Conservation (phyloP, 192 early-diverging fungal genomes). For the Coemansia erecta region DNA sequence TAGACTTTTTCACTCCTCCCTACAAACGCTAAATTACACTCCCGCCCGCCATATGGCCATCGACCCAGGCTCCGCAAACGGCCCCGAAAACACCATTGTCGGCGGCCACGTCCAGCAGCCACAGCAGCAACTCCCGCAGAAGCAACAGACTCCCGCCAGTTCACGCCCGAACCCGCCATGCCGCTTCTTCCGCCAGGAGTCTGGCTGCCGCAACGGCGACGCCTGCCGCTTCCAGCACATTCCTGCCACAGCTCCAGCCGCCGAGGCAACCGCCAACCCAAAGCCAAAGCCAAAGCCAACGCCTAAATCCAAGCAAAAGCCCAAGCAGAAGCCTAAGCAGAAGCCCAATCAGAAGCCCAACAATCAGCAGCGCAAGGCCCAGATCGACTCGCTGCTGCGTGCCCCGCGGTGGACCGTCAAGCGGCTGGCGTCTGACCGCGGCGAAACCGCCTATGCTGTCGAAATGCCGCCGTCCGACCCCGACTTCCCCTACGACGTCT, state of each 20-base stretch:
- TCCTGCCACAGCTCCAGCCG: neutral
- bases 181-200: slow-evolving; percentile 32
- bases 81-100: slow-evolving; percentile 16
- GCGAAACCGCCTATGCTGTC: slow-evolving; percentile 40
- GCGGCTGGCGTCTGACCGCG: slow-evolving; percentile 27
- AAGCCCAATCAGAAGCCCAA: slow-evolving; percentile 3
- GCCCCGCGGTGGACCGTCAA: slow-evolving; percentile 30
- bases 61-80: slow-evolving; percentile 5
- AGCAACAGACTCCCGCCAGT: too few species aligned
- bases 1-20: neutral
- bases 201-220: slow-evolving; percentile 27
- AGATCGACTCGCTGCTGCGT: slow-evolving; percentile 35
- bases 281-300: neutral
- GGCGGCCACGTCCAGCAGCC: slow-evolving; percentile 10
- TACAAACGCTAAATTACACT: too few species aligned
- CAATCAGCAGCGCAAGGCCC: slow-evolving; percentile 19
- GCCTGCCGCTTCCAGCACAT: slow-evolving; percentile 37
- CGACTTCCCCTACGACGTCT: slow-evolving; percentile 78
- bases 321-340: too few species aligned
- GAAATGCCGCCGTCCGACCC: slow-evolving; percentile 62
- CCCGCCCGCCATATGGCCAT: slow-evolving; percentile 24
- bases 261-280: neutral
- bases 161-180: slow-evolving; percentile 10
- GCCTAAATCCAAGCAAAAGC: neutral
- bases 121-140: neutral